Base-by-base conservation (phyloP, 2,329 filamentous ascomycete species). In the Pyrenophora teres region DNA sequence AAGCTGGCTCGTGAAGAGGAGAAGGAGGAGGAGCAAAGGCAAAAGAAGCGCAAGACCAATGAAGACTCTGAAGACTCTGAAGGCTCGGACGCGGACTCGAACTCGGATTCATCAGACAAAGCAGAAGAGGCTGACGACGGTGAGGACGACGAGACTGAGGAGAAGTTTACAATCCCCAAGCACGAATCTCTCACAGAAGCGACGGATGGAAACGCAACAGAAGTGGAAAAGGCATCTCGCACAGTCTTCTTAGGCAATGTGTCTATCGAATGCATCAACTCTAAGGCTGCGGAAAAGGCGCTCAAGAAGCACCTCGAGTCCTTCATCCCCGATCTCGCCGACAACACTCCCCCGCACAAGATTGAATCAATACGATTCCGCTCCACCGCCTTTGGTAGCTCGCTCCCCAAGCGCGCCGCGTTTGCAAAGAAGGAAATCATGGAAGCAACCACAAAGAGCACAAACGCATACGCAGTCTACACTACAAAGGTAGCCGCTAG, bases 241-340 rank as follows among this genome's bases (percentile, higher is more conserved):
- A 99, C 94, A 6, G 86, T 97, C 36, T 99, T 97, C 76, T 79
- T 99, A 10, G 89, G 89, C 67, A 99, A 99, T 68, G 90, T 99
- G 39, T 92, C 92, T 12, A 87, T 83, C 18, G 80, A 87, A 45
- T 91, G 90, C 36, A 90, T 97, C 66, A 89, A 86, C 41, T 92
- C 89, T 23, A 95, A 95, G 69, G 76, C 86, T 2, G 87, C 87
- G 30, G 92, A 90, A 76, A 95, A 91, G 78, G 82, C 82, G 2
- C 82, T 97, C 25, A 78, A 90, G 60, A 79, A 82, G 36, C 90
- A 97, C 72, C 83, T 97, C 39, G 81, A 83, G n/a, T 91, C 90
- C 1, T 88, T 91, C 66, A 80, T 95, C 42, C 80, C 72, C 62
- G 80, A 72, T 63, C 78, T 77, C 57, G 69, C 75, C 37, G 70